These are phyloP conservation scores for Starmerella vaccinii DNA, from an alignment of 805 yeast genomes.

Conservation along the genomic window DNA sequence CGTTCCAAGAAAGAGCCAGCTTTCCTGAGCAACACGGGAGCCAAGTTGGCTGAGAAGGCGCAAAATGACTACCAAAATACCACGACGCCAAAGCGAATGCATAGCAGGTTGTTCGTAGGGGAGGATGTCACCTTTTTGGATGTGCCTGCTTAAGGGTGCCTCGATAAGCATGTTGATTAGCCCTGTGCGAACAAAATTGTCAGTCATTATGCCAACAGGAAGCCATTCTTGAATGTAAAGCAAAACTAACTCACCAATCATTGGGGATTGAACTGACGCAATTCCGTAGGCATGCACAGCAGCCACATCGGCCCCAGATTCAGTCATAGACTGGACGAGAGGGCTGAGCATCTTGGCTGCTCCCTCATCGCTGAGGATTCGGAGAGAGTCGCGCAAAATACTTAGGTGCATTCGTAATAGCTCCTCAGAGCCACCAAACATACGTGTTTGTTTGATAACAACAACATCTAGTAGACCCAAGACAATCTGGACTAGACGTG, in stretches of 20 bases:
- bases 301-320: slow-evolving; percentile 51
- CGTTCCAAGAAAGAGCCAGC: slow-evolving; percentile 49
- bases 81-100: slow-evolving; percentile 79
- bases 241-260: slow-evolving; percentile 62
- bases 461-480: slow-evolving; percentile 48
- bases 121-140: slow-evolving; percentile 55
- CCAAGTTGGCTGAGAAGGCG: slow-evolving; percentile 55
- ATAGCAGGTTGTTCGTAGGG: slow-evolving; percentile 45
- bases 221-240: slow-evolving; percentile 61
- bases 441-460: slow-evolving; percentile 34
- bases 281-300: slow-evolving; percentile 43
- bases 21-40: slow-evolving; percentile 50
- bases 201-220: slow-evolving; percentile 49
- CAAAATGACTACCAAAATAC: slow-evolving; percentile 59
- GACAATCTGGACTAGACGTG: slow-evolving; percentile 22
- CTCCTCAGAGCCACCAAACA: slow-evolving; percentile 8
- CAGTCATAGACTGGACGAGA: slow-evolving; percentile 34
- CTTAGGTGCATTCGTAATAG: slow-evolving; percentile 13
- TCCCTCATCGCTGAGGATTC: background rate
- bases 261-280: slow-evolving; percentile 51
- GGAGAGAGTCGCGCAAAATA: slow-evolving; percentile 12
- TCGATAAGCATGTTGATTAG: slow-evolving; percentile 59
- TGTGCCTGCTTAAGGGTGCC: slow-evolving; percentile 55
- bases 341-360: slow-evolving; percentile 5
- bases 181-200: slow-evolving; percentile 52